Conservation (phyloP, 768 basidiomycete species). For the Lactifluus echinatus region DNA sequence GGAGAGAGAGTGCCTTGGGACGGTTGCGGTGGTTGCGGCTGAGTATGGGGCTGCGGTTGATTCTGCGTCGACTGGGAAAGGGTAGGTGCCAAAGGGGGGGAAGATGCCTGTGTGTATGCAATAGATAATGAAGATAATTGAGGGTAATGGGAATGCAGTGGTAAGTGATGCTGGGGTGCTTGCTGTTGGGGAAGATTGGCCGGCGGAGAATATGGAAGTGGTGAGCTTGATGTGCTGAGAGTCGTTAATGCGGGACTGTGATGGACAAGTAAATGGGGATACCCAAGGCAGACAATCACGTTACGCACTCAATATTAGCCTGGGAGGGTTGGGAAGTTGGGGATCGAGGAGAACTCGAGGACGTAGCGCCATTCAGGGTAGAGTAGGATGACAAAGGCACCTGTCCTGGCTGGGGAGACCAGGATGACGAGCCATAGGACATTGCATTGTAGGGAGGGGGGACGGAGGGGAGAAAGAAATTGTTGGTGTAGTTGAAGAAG, state of each 20-base stretch:
- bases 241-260: conserved; percentile 25
- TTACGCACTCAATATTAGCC: conserved; percentile 19
- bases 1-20: conserved; percentile 51
- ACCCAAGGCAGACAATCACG: not conserved
- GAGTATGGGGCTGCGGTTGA: conserved; percentile 24
- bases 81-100: conserved; percentile 11
- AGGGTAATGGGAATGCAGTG: conserved; percentile 32
- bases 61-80: conserved; percentile 13
- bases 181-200: conserved; percentile 35
- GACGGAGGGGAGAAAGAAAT: conserved; percentile 34
- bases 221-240: conserved; percentile 20
- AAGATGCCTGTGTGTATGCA: conserved; percentile 20
- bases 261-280: conserved; percentile 17
- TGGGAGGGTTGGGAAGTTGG: conserved; percentile 30
- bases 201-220: conserved; percentile 10
- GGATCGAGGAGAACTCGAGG: conserved; percentile 31
- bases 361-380: conserved; percentile 70
- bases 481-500: conserved; percentile 29
- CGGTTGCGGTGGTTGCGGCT: conserved; percentile 23
- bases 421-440: conserved; percentile 43
- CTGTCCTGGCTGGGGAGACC: conserved; percentile 33
- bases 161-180: conserved; percentile 36
- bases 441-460: conserved; percentile 44
- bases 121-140: conserved; percentile 29
- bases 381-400: conserved; percentile 69